Base-by-base conservation (phyloP, 495 filamentous ascomycete species). In the Xanthoparmelia taractica region DNA sequence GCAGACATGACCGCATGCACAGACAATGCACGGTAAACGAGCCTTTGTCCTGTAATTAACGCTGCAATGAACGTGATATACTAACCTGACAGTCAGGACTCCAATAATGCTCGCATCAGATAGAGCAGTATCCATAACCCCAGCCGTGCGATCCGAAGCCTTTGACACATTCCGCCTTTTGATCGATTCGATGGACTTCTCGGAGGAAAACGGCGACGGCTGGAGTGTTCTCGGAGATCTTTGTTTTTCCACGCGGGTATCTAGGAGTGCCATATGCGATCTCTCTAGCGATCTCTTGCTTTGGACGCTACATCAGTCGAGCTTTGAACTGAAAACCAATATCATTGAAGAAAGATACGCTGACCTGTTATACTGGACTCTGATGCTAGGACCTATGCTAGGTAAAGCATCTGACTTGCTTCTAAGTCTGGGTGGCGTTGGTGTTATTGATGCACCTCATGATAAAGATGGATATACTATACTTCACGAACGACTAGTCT, bases 161-260 rank as follows among this genome's bases (percentile, higher is more conserved):
- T 27, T 59, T 59, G n/a, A 59, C 20, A 43, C 57, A 18, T 11
- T 59, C 15, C 57, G 37, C 17, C 37, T 59, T 38, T 45, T 59
- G 0, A 43, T 23, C 5, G 57, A 59, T 41, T 59, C 57, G 34
- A 59, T 59, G 57, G 37, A 59, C 23, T 59, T 59, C 15, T 45
- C 8, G 10, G 57, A 59, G 1, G 34, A 13, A 11, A 3, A 27
- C 10, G 57, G n/a, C 38, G 25, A 31, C 45, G 38, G 57, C 38
- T 59, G 57, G 57, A 11, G 20, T 20, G 8, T 29, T 20, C 33
- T 40, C 2, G 2, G 1, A 8, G 18, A 27, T 27, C 20, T 43
- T 40, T n/a, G 7, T 58, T n/a, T n/a, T n/a, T n/a, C n/a, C n/a
- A n/a, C n/a, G n/a, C n/a, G n/a, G n/a, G n/a, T n/a, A n/a, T n/a